Evolutionary conservation across 805 yeast genomes (phyloP).

Genomic region (Blastobotrys peoriensis): DNA sequence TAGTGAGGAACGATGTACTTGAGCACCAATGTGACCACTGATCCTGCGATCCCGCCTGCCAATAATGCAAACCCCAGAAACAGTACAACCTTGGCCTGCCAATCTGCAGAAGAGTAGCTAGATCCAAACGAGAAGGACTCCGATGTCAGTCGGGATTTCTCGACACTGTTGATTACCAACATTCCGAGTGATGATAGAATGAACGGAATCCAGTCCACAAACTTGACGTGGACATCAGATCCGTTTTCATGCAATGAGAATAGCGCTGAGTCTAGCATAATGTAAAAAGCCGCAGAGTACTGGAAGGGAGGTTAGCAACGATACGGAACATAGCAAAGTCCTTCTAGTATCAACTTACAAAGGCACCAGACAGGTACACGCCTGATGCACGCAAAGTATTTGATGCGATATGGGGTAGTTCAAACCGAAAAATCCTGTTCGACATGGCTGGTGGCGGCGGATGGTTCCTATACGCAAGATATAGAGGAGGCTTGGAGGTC

Average conservation of each 20-base stretch:
- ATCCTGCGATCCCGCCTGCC: slow-evolving; percentile 93
- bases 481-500: too few species aligned
- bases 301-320: slow-evolving; percentile 1
- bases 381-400: slow-evolving; percentile 65
- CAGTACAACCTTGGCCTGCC: slow-evolving; percentile 90
- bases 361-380: slow-evolving; percentile 49
- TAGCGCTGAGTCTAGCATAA: slow-evolving; percentile 80
- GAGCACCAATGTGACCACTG: slow-evolving; percentile 78
- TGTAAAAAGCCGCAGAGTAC: slow-evolving; percentile 64
- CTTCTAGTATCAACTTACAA: slow-evolving; percentile 22
- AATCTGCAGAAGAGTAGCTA: slow-evolving; percentile 46
- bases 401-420: slow-evolving; percentile 59
- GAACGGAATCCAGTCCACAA: slow-evolving; percentile 94
- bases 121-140: slow-evolving; percentile 36
- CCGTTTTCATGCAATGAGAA: slow-evolving; percentile 82
- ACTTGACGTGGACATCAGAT: slow-evolving; percentile 77
- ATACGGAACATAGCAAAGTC: not conserved
- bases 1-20: slow-evolving; percentile 76
- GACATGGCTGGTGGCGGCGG: too few species aligned
- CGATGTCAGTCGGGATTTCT: slow-evolving; percentile 48
- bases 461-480: too few species aligned
- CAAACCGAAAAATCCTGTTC: slow-evolving; percentile 56
- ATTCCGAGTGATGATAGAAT: slow-evolving; percentile 85
- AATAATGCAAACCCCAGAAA: slow-evolving; percentile 88
- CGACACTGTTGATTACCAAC: slow-evolving; percentile 69